Evolutionary conservation across 805 yeast species (phyloP).

Genomic region (Ogataea saltuana): DNA sequence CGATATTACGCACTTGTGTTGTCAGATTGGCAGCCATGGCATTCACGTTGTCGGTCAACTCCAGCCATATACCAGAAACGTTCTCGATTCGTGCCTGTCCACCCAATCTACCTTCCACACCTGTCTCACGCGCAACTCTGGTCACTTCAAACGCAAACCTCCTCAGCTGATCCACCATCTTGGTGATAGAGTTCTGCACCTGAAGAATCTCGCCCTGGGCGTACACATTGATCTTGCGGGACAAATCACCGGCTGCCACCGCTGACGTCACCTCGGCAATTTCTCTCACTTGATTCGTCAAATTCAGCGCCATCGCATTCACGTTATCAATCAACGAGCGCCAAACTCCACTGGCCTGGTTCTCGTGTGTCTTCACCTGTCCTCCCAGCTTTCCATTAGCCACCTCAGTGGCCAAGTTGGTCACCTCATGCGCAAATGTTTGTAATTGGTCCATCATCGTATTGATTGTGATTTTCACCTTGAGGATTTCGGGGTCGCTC

Average conservation of each 20-base stretch:
- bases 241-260: slow-evolving; percentile 83
- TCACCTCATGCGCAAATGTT: slow-evolving; percentile 77
- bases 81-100: slow-evolving; percentile 82
- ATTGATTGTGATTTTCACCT: slow-evolving; percentile 79
- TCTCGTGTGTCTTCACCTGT: slow-evolving; percentile 64
- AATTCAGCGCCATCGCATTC: slow-evolving; percentile 83
- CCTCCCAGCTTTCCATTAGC: slow-evolving; percentile 91
- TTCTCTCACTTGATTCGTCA: slow-evolving; percentile 85
- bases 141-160: slow-evolving; percentile 85
- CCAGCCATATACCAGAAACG: slow-evolving; percentile 87
- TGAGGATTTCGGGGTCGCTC: slow-evolving; percentile 74
- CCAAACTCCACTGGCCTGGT: slow-evolving; percentile 89
- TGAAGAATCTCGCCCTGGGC: slow-evolving; percentile 90
- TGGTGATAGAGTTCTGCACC: slow-evolving; percentile 81
- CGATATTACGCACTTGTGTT: slow-evolving; percentile 84
- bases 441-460: slow-evolving; percentile 88
- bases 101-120: slow-evolving; percentile 85
- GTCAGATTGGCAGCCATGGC: slow-evolving; percentile 89
- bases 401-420: slow-evolving; percentile 85
- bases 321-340: slow-evolving; percentile 80
- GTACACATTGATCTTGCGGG: slow-evolving; percentile 81
- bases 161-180: slow-evolving; percentile 85
- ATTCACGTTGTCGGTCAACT: slow-evolving; percentile 81
- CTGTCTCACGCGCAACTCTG: slow-evolving; percentile 85
- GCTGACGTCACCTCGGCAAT: slow-evolving; percentile 89